Conservation (phyloP, 2,329 filamentous ascomycete species). For the Elsinoe perseae region DNA sequence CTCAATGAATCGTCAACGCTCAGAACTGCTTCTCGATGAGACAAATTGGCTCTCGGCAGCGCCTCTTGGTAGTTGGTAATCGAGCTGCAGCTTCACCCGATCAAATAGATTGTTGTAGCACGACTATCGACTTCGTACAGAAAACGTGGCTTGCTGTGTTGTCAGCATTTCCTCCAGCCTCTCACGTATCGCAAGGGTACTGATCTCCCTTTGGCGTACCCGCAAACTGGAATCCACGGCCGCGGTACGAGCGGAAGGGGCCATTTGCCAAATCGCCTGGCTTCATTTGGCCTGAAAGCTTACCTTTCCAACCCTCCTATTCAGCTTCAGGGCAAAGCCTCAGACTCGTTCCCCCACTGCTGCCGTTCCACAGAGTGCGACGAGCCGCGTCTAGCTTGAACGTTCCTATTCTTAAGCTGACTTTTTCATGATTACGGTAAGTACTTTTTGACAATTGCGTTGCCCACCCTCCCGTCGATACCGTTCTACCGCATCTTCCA, state of each 20-base stretch:
- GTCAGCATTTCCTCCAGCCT: background rate
- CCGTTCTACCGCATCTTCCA: background rate
- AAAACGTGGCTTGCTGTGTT: background rate
- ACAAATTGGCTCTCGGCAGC: background rate
- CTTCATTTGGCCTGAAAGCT: conserved; percentile 4
- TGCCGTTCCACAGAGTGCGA: background rate
- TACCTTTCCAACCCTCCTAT: background rate
- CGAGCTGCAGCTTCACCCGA: background rate
- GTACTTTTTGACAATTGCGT: background rate
- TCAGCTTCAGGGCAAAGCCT: background rate
- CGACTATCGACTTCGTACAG: conserved; percentile 8
- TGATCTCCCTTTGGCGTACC: background rate
- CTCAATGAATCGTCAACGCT: background rate
- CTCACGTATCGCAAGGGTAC: background rate
- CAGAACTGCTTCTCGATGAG: background rate
- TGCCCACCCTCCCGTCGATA: background rate
- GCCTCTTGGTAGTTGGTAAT: background rate
- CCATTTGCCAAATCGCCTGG: background rate
- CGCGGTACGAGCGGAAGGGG: conserved; percentile 1
- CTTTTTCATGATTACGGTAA: background rate
- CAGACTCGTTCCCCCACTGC: background rate
- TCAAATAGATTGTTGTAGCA: background rate
- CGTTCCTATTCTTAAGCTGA: background rate
- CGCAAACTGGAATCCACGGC: background rate
- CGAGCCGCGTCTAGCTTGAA: background rate